A percentile compares a stretch with the other conserved stretches of the same genome.
Conservation (phyloP, 192 early-diverging fungal species). For the Coemansia furcata region DNA sequence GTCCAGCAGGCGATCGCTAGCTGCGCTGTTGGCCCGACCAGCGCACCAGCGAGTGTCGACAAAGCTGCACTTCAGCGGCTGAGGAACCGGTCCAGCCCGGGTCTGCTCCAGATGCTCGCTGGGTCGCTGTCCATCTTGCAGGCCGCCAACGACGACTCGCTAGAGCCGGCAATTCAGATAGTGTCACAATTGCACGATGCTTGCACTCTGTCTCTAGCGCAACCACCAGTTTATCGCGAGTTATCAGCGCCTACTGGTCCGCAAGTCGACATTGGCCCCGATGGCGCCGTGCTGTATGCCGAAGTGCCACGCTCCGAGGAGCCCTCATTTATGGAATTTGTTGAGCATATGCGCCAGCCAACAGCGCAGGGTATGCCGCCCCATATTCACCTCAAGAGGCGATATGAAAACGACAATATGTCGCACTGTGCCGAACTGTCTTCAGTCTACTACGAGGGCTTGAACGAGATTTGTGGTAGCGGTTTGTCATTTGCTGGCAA, state of each 20-base stretch:
- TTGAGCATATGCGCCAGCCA: conserved; percentile 66
- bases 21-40: conserved; percentile 10
- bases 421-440: conserved; percentile 68
- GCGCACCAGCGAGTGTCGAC: conserved; percentile 72
- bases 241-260: conserved; percentile 78
- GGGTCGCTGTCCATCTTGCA: conserved; percentile 57
- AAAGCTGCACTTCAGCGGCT: conserved; percentile 40
- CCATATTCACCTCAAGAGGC: conserved; percentile 4
- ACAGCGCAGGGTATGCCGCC: conserved; percentile 53
- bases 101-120: conserved; percentile 74
- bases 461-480: conserved; percentile 66
- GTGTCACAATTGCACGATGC: conserved; percentile 71
- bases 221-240: conserved; percentile 81
- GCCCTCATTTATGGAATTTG: conserved; percentile 81
- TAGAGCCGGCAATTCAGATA: conserved; percentile 51
- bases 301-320: conserved; percentile 74
- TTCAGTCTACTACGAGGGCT: conserved; percentile 69
- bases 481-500: conserved; percentile 83
- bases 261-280: conserved; percentile 65
- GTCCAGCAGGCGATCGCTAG: conserved; percentile 81
- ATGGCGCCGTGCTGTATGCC: conserved; percentile 73
- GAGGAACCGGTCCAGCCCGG: conserved; percentile 77
- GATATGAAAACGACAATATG: conserved; percentile 36
- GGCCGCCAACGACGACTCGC: conserved; percentile 63
- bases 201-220: conserved; percentile 68